A percentile compares a stretch with the other conserved stretches of the same genome.
Conservation (phyloP, 2,329 filamentous ascomycete genomes). For the Fusarium sp. region DNA sequence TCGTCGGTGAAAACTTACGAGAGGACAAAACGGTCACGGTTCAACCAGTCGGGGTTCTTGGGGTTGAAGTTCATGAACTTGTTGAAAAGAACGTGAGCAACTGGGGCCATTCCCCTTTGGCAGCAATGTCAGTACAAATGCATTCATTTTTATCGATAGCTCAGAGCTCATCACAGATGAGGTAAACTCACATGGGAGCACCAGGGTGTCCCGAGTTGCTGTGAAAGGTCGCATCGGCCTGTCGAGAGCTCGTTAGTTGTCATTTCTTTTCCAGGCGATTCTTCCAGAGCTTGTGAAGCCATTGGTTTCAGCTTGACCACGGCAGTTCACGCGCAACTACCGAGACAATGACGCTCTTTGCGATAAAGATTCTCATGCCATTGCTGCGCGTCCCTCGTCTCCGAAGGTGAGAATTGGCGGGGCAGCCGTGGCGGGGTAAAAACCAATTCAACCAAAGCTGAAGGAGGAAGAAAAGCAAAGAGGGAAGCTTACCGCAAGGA, state of each 20-base stretch:
- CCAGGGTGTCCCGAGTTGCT: conserved; percentile 99
- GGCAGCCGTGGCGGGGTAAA: conserved; percentile 52
- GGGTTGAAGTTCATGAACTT: conserved; percentile 99
- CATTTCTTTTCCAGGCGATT: conserved; percentile 12
- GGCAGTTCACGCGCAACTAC: neutral
- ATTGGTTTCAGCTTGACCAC: neutral
- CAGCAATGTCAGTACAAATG: conserved; percentile 48
- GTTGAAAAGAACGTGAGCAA: conserved; percentile 97
- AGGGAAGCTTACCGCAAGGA: conserved; percentile 81
- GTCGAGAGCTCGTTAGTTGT: conserved; percentile 46
- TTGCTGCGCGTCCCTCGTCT: conserved; percentile 21
- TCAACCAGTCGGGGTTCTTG: conserved; percentile 96
- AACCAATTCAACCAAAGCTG: conserved; percentile 49
- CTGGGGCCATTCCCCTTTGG: conserved; percentile 83
- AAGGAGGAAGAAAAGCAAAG: conserved; percentile 47
- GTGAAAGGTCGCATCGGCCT: conserved; percentile 97
- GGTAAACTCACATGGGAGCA: conserved; percentile 82
- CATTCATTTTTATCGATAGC: conserved; percentile 12
- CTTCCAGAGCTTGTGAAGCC: conserved; percentile 2
- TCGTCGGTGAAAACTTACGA: conserved; percentile 74
- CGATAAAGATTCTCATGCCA: conserved; percentile 22
- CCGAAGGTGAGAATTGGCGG: conserved; percentile 40
- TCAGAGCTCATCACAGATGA: conserved; percentile 23
- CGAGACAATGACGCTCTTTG: neutral
- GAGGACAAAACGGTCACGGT: conserved; percentile 98